A percentile compares a stretch with the other conserved stretches of the same genome.
Conservation (phyloP, 768 basidiomycete species). For the Astraeus odoratus region DNA sequence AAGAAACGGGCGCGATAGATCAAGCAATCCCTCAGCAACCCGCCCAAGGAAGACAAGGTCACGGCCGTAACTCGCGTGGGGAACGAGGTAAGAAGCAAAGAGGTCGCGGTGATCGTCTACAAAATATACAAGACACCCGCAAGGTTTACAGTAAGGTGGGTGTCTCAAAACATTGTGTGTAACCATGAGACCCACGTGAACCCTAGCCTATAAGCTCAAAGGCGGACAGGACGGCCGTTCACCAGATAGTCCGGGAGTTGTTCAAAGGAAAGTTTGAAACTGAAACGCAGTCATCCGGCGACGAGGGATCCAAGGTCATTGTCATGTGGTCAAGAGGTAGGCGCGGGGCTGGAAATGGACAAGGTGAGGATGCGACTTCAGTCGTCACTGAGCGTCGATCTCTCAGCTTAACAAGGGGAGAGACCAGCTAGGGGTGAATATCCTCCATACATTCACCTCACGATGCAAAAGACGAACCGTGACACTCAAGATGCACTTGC, state of each 20-base stretch:
- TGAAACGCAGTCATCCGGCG: constrained; percentile 59
- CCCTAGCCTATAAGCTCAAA: constrained; percentile 78
- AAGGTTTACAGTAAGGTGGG: constrained; percentile 79
- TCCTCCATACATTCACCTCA: constrained; percentile 92
- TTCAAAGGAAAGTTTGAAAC: constrained; percentile 84
- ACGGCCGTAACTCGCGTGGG: constrained; percentile 34
- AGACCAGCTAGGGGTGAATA: constrained; percentile 55
- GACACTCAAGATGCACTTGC: constrained; percentile 93
- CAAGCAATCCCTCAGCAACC: constrained; percentile 16
- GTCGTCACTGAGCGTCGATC: neutral
- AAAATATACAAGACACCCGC: constrained; percentile 51
- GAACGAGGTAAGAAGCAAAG: constrained; percentile 43
- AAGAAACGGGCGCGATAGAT: constrained; percentile 5
- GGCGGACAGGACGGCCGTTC: constrained; percentile 71
- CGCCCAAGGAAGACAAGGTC: constrained; percentile 31
- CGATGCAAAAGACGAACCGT: constrained; percentile 93
- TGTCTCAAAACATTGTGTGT: constrained; percentile 16
- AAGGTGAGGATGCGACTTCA: constrained; percentile 16
- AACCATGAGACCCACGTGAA: constrained; percentile 7
- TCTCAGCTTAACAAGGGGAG: constrained; percentile 23
- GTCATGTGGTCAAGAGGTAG: constrained; percentile 71
- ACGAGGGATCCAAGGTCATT: constrained; percentile 68
- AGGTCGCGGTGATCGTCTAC: constrained; percentile 34
- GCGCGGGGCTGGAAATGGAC: constrained; percentile 35
- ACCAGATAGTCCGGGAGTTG: constrained; percentile 70